Evolutionary conservation across 2,329 filamentous ascomycete species (phyloP).

Genomic region (Aspergillus felis): DNA sequence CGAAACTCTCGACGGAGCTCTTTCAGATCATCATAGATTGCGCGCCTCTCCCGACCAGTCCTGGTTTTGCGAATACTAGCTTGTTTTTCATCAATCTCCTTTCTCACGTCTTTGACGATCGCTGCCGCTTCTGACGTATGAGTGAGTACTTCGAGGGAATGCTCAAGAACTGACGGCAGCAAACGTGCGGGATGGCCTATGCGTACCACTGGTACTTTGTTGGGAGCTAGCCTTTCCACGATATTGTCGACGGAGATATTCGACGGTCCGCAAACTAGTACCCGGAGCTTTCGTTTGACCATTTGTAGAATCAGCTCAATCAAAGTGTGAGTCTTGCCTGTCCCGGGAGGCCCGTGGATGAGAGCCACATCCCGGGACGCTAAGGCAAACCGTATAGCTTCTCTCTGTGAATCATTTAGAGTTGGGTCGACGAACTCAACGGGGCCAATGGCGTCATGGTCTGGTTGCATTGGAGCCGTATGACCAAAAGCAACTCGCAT

Average conservation of each 20-base stretch:
- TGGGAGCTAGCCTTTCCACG: conserved; percentile 80
- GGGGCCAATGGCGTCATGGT: conserved; percentile 43
- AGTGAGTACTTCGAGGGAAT: conserved; percentile 87
- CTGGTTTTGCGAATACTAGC: conserved; percentile 82
- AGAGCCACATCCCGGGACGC: conserved; percentile 76
- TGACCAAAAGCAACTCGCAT: conserved; percentile 60
- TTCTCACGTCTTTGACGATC: conserved; percentile 84
- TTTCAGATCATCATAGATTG: conserved; percentile 80
- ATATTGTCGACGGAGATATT: conserved; percentile 99
- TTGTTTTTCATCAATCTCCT: conserved; percentile 91
- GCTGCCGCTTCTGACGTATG: conserved; percentile 83
- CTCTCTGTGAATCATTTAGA: conserved; percentile 60
- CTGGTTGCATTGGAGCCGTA: conserved; percentile 49
- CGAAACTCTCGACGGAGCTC: conserved; percentile 85
- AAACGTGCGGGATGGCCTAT: conserved; percentile 90
- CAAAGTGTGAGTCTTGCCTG: conserved; percentile 93
- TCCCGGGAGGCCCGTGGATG: conserved; percentile 93
- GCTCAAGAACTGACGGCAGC: conserved; percentile 78
- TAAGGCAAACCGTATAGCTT: conserved; percentile 73
- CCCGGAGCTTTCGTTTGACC: conserved; percentile 64
- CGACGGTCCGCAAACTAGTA: conserved; percentile 92
- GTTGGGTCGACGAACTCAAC: conserved; percentile 54
- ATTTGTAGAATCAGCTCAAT: conserved; percentile 95
- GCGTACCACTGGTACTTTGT: conserved; percentile 81
- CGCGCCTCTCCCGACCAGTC: conserved; percentile 71